These are phyloP conservation scores for Ambrosia trifida DNA, from an alignment of 129 eudicot species.

Conservation along the genomic window DNA sequence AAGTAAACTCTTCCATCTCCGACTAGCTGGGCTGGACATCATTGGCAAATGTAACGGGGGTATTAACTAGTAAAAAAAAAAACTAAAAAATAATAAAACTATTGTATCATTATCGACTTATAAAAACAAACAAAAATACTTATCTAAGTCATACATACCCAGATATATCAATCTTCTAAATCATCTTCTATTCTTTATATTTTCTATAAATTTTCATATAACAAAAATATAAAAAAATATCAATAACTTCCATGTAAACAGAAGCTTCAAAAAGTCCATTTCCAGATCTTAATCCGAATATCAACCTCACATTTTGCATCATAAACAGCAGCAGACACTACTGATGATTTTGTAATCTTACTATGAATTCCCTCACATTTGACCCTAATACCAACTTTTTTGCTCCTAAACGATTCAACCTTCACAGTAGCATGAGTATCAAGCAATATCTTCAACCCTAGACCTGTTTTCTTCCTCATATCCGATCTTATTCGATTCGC, in stretches of 20 bases:
- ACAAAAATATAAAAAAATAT: neutral
- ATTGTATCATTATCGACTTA: no score
- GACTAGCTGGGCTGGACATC: no score
- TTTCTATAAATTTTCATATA: neutral
- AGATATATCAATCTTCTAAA: no score
- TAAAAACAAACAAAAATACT: no score
- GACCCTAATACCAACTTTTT: constrained; percentile 62
- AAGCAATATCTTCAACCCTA: constrained; percentile 49
- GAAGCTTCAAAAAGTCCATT: constrained; percentile 55
- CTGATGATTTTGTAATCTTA: constrained; percentile 39
- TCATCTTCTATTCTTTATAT: neutral
- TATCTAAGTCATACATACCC: no score
- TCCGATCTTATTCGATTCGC: constrained; percentile 51
- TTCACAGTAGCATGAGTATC: constrained; percentile 56
- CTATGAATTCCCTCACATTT: constrained; percentile 63
- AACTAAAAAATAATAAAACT: no score
- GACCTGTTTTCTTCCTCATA: constrained; percentile 59
- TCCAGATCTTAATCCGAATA: constrained; percentile 84
- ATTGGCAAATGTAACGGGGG: no score
- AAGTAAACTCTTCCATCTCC: no score
- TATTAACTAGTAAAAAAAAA: no score
- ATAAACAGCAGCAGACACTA: constrained; percentile 41
- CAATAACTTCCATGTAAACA: neutral
- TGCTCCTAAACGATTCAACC: constrained; percentile 51
- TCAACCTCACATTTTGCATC: constrained; percentile 77